Percentiles rank a stretch among this genome's conserved stretches.
These are phyloP conservation scores for Lentinula raphanica DNA, from an alignment of 768 basidiomycete species.

Conservation along the genomic window DNA sequence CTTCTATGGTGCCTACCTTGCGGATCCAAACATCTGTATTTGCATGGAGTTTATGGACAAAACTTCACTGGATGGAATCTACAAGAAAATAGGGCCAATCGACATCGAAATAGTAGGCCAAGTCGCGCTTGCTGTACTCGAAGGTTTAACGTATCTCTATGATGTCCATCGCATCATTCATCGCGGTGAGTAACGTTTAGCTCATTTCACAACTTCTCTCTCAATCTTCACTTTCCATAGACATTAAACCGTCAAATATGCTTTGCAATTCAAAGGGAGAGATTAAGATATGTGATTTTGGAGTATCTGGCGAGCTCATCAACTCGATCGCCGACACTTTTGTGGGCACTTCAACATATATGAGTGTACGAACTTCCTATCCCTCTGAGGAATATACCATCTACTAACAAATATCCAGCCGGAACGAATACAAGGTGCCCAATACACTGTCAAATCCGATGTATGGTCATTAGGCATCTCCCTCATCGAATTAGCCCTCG, in stretches of 20 bases:
- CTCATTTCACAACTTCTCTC: slow-evolving; percentile 10
- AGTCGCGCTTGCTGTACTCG: slow-evolving; percentile 91
- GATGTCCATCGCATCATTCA: slow-evolving; percentile 98
- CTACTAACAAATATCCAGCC: slow-evolving; percentile 50
- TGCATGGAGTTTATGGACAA: slow-evolving; percentile 98
- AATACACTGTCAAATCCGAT: slow-evolving; percentile 98
- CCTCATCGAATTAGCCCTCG: slow-evolving; percentile 92
- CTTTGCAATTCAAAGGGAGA: slow-evolving; percentile 90
- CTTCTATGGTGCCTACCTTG: slow-evolving; percentile 94
- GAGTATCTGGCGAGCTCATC: slow-evolving; percentile 97
- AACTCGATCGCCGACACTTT: slow-evolving; percentile 99
- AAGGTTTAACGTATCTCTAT: slow-evolving; percentile 94
- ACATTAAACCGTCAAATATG: slow-evolving; percentile 99
- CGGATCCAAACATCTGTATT: slow-evolving; percentile 97
- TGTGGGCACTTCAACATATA: slow-evolving; percentile 97
- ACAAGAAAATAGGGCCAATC: slow-evolving; percentile 92
- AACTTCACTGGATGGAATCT: slow-evolving; percentile 89
- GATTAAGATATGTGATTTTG: slow-evolving; percentile 99
- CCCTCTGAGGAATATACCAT: slow-evolving; percentile 10
- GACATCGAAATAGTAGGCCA: slow-evolving; percentile 89
- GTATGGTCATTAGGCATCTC: slow-evolving; percentile 99
- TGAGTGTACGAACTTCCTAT: slow-evolving; percentile 71
- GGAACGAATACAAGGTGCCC: slow-evolving; percentile 97
- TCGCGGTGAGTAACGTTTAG: slow-evolving; percentile 62
- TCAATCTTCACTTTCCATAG: slow-evolving; percentile 27